Percentiles rank a stretch among this genome's conserved stretches.
These are phyloP conservation scores for Trichosporon faecale DNA, from an alignment of 1,284 basidiomycete genomes.

Conservation along the genomic window DNA sequence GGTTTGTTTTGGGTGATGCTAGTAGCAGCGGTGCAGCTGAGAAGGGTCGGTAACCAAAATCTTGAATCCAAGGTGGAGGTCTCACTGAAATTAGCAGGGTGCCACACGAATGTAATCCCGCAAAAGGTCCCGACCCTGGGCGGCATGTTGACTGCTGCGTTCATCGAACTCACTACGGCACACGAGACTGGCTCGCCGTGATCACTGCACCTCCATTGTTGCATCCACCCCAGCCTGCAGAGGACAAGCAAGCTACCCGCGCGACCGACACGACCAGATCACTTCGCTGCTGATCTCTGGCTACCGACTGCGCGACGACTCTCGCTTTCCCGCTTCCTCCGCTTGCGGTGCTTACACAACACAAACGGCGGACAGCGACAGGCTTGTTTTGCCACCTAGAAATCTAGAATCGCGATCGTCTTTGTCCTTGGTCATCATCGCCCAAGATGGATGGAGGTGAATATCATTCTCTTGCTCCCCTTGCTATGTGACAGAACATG, in stretches of 20 bases:
- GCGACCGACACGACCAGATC: constrained; percentile 6
- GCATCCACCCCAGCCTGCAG: constrained; percentile 6
- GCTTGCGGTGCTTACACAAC: constrained; percentile 8
- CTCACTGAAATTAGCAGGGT: constrained; percentile 1
- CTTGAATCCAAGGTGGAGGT: constrained; percentile 21
- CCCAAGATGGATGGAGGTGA: constrained; percentile 48
- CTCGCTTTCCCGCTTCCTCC: constrained; percentile 4
- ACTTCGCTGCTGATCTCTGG: neutral
- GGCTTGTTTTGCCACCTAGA: constrained; percentile 6
- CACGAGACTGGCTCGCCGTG: neutral
- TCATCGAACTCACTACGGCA: neutral
- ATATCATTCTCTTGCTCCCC: constrained; percentile 28
- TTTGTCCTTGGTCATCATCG: constrained; percentile 1
- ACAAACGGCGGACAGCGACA: neutral
- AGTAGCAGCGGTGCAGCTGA: neutral
- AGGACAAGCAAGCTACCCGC: constrained; percentile 8
- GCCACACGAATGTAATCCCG: constrained; percentile 12
- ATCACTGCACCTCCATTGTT: constrained; percentile 1
- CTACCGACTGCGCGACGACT: neutral
- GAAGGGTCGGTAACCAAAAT: constrained; percentile 17
- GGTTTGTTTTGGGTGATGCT: constrained; percentile 13
- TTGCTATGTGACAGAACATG: constrained; percentile 11
- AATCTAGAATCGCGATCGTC: neutral
- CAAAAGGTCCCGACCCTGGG: neutral
- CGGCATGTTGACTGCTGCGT: neutral